These are phyloP conservation scores for Coemansia nantahalensis DNA, from an alignment of 192 early-diverging fungal species.

Conservation along the genomic window DNA sequence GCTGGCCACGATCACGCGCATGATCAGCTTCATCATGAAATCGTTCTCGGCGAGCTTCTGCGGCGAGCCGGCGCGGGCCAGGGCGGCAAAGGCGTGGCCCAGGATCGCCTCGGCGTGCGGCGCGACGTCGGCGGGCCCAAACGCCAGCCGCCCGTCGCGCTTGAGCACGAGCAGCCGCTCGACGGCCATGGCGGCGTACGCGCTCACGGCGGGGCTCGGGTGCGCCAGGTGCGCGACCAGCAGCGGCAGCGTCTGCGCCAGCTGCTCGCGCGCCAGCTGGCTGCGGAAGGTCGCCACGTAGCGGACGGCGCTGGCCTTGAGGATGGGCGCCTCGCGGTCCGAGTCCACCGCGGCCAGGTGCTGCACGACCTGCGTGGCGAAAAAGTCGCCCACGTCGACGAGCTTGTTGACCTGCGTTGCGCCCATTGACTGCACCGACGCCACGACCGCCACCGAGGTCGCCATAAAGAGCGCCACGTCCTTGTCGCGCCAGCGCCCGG, in stretches of 20 bases:
- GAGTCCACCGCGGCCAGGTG: slow-evolving; percentile 74
- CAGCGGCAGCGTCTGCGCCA: slow-evolving; percentile 72
- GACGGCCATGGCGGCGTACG: slow-evolving; percentile 89
- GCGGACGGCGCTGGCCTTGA: slow-evolving; percentile 94
- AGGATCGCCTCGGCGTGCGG: slow-evolving; percentile 67
- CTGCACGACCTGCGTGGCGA: slow-evolving; percentile 74
- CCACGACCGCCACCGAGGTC: slow-evolving; percentile 81
- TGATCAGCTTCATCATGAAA: slow-evolving; percentile 89
- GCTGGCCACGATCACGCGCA: slow-evolving; percentile 80
- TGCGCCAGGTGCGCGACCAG: slow-evolving; percentile 80
- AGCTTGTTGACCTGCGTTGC: slow-evolving; percentile 80
- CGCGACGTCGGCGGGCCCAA: slow-evolving; percentile 69
- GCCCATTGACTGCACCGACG: slow-evolving; percentile 74
- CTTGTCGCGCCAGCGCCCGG: slow-evolving; percentile 87
- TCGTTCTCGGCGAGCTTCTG: slow-evolving; percentile 96
- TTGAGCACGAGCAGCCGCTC: slow-evolving; percentile 88
- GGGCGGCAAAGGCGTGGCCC: slow-evolving; percentile 68
- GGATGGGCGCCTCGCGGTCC: slow-evolving; percentile 72
- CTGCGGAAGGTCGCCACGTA: slow-evolving; percentile 91
- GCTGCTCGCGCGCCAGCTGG: slow-evolving; percentile 83
- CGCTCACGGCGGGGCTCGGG: slow-evolving; percentile 78
- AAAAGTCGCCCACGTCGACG: slow-evolving; percentile 82
- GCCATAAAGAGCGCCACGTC: slow-evolving; percentile 93
- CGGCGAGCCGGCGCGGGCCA: slow-evolving; percentile 76
- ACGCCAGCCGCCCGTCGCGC: slow-evolving; percentile 53